A percentile compares a stretch with the other conserved stretches of the same genome.
phyloP scores from a whole-genome alignment of 768 basidiomycete genomes.

The Leucogyrophana mollusca region DNA sequence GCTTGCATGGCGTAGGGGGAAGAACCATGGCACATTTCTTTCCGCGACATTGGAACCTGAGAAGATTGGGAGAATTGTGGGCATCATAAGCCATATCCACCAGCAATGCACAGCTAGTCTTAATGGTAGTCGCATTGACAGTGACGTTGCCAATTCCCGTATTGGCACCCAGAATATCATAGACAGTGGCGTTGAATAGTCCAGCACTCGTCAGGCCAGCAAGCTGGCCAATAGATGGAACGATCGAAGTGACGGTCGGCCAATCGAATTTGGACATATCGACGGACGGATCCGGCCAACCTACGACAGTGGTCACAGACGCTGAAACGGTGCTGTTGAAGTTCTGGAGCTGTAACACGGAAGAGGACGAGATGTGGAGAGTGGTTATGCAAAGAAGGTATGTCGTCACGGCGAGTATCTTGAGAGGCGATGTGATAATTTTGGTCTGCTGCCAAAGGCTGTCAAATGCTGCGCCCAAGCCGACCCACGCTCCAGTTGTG shows the following conservation, averaged over 20 bases:
- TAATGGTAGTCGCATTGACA: too few relatives aligned
- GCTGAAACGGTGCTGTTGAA: neutral
- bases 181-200: conserved; percentile 7
- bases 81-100: too few relatives aligned
- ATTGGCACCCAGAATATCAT: conserved; percentile 8
- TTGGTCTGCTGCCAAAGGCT: conserved; percentile 7
- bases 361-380: conserved; percentile 11
- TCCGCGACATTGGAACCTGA: too few relatives aligned
- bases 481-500: conserved; percentile 7
- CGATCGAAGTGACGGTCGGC: neutral
- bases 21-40: too few relatives aligned
- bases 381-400: conserved; percentile 8
- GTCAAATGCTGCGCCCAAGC: conserved; percentile 8
- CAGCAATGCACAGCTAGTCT: too few relatives aligned
- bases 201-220: conserved; percentile 1
- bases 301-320: neutral
- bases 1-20: too few relatives aligned
- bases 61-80: too few relatives aligned
- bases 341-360: conserved; percentile 3
- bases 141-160: conserved; percentile 6
- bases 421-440: conserved; percentile 2
- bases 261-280: neutral
- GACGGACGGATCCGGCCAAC: neutral
- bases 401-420: conserved; percentile 2
- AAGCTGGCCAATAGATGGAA: neutral